Conservation (phyloP, 176 grass and related monocot species). For the Eremochloa ophiuroides region DNA sequence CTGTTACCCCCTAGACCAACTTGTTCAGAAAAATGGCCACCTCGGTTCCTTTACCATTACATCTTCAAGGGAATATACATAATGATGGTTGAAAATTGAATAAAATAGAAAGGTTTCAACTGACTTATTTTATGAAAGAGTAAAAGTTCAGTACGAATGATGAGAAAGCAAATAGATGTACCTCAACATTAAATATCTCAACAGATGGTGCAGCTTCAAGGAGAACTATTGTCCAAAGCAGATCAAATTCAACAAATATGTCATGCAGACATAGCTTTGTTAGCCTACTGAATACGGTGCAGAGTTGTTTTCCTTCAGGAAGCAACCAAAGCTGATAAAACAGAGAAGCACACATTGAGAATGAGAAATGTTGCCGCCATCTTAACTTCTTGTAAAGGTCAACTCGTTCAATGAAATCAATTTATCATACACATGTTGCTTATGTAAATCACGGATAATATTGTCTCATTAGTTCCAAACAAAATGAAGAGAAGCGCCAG, state of each 20-base stretch:
- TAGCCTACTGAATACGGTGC: too few relatives aligned
- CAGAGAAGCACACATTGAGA: neutral
- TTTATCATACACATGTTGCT: neutral
- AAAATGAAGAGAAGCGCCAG: too few relatives aligned
- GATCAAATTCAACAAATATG: too few relatives aligned
- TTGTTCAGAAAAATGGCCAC: neutral
- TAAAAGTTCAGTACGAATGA: neutral
- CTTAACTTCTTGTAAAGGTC: neutral
- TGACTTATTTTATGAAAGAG: neutral
- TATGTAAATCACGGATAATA: neutral
- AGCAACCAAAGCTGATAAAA: constrained; percentile 19
- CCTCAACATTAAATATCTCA: too few relatives aligned
- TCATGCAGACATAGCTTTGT: too few relatives aligned
- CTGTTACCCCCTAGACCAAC: neutral
- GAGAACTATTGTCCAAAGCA: too few relatives aligned
- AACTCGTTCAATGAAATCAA: neutral
- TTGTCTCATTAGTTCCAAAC: too few relatives aligned
- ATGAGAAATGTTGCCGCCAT: neutral
- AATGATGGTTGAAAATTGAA: neutral
- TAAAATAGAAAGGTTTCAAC: neutral
- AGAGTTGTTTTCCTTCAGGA: constrained; percentile 21
- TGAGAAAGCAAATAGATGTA: neutral
- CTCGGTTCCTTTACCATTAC: neutral
- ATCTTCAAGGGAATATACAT: neutral
- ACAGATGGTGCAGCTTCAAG: too few relatives aligned